Conservation (phyloP, 306 rosid species). For the Casuarina cunninghamiana region DNA sequence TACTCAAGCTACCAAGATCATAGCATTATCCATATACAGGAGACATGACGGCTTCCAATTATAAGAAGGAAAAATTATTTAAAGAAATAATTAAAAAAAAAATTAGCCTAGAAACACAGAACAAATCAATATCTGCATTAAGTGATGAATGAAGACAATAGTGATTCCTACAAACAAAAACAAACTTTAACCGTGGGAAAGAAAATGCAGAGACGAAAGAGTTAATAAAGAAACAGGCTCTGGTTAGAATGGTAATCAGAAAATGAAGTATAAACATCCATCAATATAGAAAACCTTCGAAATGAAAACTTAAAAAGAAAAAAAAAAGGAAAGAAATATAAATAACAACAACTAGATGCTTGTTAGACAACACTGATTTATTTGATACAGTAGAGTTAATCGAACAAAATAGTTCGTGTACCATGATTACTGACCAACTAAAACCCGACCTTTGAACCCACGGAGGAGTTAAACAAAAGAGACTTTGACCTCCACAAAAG, state of each 20-base stretch:
- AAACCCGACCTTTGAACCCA: not conserved
- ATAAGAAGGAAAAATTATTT: not conserved
- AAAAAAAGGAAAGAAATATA: not conserved
- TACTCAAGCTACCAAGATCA: not conserved
- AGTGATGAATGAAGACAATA: not conserved
- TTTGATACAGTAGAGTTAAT: not conserved
- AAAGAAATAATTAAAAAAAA: not conserved
- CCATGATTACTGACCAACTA: not conserved
- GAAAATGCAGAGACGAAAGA: not conserved
- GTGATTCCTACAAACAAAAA: not conserved
- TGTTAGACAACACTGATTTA: not conserved
- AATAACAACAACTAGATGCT: not conserved
- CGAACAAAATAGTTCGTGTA: not conserved
- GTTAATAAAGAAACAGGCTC: not conserved
- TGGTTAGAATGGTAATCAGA: not conserved
- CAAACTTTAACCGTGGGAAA: not conserved
- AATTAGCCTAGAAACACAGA: not conserved
- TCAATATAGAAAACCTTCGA: not conserved
- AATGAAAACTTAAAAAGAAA: not conserved
- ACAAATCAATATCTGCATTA: not conserved
- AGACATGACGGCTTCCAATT: not conserved
- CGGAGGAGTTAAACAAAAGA: not conserved
- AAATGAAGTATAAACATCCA: not conserved
- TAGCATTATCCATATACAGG: not conserved
- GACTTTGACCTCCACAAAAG: not conserved